These are phyloP conservation scores for Cunninghamia lanceolata DNA, from an alignment of 75 land plant species.

Conservation along the genomic window DNA sequence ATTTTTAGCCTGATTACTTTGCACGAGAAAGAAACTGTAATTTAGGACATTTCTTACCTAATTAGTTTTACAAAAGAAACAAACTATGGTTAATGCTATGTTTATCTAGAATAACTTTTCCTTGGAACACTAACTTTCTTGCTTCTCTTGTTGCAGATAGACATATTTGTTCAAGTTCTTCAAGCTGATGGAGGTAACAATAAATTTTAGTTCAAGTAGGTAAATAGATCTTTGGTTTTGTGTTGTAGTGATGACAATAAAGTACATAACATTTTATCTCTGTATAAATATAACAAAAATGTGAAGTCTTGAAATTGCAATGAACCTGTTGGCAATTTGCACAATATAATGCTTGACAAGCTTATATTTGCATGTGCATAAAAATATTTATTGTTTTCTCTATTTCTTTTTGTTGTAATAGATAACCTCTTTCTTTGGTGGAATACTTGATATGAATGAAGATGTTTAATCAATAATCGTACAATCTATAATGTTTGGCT, in stretches of 20 bases:
- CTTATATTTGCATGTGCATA: background rate
- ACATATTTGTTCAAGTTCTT: slow-evolving; percentile 95
- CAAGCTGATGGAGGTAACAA: slow-evolving; percentile 99
- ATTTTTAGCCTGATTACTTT: background rate
- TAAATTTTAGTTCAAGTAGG: background rate
- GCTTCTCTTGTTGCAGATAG: slow-evolving; percentile 63
- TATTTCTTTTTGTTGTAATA: background rate
- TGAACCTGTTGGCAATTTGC: background rate
- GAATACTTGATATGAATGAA: background rate
- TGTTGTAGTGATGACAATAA: background rate
- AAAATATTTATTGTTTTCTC: background rate
- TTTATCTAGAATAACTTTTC: background rate
- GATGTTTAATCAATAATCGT: background rate
- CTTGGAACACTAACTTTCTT: background rate
- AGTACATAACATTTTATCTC: too few relatives aligned
- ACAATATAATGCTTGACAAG: too few relatives aligned
- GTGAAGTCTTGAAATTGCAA: background rate
- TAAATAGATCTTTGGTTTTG: background rate
- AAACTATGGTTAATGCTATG: background rate
- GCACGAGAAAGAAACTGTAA: background rate
- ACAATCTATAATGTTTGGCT: background rate
- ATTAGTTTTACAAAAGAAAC: background rate
- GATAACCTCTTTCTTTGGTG: background rate
- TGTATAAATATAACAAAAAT: background rate
- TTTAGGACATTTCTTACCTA: background rate